Evolutionary conservation across 192 early-diverging fungal species (phyloP).

Genomic region (Coemansia sp.): DNA sequence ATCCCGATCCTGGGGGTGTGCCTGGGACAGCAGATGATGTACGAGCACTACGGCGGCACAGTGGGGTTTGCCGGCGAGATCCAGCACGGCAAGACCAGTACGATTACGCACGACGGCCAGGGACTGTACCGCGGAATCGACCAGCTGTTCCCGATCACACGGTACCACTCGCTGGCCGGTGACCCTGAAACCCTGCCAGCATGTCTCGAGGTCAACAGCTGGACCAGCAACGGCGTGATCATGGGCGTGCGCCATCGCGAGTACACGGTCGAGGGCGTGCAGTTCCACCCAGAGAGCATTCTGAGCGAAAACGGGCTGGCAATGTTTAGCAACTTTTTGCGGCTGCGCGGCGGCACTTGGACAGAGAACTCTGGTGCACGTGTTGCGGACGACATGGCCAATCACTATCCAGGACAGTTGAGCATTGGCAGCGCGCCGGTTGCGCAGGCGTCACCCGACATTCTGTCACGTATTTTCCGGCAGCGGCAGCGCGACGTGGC

Average conservation of each 20-base stretch:
- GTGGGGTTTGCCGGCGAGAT: constrained; percentile 95
- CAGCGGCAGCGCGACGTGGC: constrained; percentile 82
- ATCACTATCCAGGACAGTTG: constrained; percentile 26
- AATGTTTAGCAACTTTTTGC: constrained; percentile 90
- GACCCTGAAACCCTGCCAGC: constrained; percentile 78
- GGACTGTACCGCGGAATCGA: constrained; percentile 84
- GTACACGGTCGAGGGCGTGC: constrained; percentile 91
- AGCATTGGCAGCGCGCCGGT: constrained; percentile 2
- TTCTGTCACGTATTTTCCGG: constrained; percentile 79
- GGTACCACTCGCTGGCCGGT: constrained; percentile 96
- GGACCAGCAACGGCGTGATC: constrained; percentile 77
- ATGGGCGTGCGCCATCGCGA: constrained; percentile 95
- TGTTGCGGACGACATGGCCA: constrained; percentile 15
- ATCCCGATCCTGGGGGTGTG: constrained; percentile 97
- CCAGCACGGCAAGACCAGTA: constrained; percentile 93
- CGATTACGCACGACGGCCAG: constrained; percentile 86
- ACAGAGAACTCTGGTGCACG: constrained; percentile 58
- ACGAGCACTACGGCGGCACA: constrained; percentile 89
- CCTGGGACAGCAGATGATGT: constrained; percentile 98
- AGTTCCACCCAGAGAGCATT: constrained; percentile 98
- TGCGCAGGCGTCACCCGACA: constrained; percentile 49
- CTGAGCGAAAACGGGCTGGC: constrained; percentile 85
- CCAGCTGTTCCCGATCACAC: constrained; percentile 84
- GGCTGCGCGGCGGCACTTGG: constrained; percentile 86
- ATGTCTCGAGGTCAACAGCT: constrained; percentile 82